These are phyloP conservation scores for Colletotrichum euphorbiae DNA, from an alignment of 2,329 filamentous ascomycete genomes.

Conservation along the genomic window DNA sequence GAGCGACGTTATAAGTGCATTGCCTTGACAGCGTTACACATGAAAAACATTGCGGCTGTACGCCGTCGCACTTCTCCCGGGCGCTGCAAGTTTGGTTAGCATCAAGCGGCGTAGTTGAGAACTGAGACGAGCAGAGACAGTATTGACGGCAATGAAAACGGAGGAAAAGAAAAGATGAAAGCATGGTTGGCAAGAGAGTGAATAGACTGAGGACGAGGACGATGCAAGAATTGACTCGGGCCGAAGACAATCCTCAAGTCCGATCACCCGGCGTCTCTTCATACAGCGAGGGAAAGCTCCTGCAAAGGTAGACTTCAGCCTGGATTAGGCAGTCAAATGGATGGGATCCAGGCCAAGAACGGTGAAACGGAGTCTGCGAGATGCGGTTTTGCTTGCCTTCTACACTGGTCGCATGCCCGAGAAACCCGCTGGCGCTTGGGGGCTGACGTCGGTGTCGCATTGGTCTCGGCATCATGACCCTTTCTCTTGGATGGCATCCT, in stretches of 20 bases:
- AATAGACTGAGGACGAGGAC: neutral
- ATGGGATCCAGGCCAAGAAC: neutral
- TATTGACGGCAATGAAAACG: too few relatives aligned
- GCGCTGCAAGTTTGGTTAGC: slow-evolving; percentile 51
- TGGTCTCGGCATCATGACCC: slow-evolving; percentile 44
- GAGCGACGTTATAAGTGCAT: slow-evolving; percentile 78
- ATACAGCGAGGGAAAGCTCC: neutral
- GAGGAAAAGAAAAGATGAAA: neutral
- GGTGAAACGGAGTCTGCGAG: neutral
- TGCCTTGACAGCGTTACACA: slow-evolving; percentile 71
- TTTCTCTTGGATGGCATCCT: slow-evolving; percentile 56
- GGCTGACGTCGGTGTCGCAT: slow-evolving; percentile 42
- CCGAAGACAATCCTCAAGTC: neutral
- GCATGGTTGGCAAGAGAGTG: neutral
- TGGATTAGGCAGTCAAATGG: neutral
- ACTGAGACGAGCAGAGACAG: neutral
- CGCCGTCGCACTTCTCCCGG: slow-evolving; percentile 79
- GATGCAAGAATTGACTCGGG: neutral
- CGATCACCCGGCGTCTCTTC: neutral
- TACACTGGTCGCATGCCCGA: slow-evolving; percentile 76
- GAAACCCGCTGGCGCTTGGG: slow-evolving; percentile 74
- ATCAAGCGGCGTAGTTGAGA: neutral
- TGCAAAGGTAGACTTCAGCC: neutral
- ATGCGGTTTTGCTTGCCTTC: slow-evolving; percentile 47
- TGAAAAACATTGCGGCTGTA: slow-evolving; percentile 73